Conservation (phyloP, 805 yeast genomes). For the Jamesozyma rosinii region DNA sequence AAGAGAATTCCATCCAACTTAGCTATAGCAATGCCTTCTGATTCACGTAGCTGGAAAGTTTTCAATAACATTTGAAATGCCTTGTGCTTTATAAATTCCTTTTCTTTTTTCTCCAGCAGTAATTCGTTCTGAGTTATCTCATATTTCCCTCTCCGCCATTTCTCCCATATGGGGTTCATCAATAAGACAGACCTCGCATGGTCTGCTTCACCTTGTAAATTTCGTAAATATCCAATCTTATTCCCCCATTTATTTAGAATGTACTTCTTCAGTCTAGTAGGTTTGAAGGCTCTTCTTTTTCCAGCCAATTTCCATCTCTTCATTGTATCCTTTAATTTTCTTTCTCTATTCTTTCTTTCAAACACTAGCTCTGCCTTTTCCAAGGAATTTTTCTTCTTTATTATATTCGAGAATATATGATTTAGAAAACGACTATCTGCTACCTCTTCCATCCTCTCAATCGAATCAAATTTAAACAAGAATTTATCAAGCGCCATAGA, state of each 20-base stretch:
- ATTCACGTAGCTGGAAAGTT: constrained; percentile 6
- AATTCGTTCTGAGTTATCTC: neutral
- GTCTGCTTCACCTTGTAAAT: constrained; percentile 12
- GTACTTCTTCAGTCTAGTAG: neutral
- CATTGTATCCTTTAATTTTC: neutral
- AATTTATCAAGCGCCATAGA: constrained; percentile 15
- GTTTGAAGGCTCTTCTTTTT: neutral
- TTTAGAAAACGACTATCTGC: constrained; percentile 22
- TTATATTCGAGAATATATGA: constrained; percentile 10
- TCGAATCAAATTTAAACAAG: constrained; percentile 11
- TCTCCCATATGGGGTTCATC: constrained; percentile 4
- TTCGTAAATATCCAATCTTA: constrained; percentile 6
- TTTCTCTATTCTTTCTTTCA: neutral
- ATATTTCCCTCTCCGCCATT: neutral
- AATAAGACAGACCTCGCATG: constrained; percentile 4
- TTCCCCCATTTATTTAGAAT: constrained; percentile 1
- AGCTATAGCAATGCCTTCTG: constrained; percentile 7
- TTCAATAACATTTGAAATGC: constrained; percentile 5
- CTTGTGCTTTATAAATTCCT: constrained; percentile 7
- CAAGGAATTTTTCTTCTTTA: neutral
- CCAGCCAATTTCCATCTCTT: neutral
- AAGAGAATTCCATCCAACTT: constrained; percentile 6
- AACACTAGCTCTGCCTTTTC: neutral
- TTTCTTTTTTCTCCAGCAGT: constrained; percentile 5
- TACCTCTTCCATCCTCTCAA: constrained; percentile 11